Conservation (phyloP, 1,139 yeast genomes). For the Pneumocystis oryctolagi region DNA sequence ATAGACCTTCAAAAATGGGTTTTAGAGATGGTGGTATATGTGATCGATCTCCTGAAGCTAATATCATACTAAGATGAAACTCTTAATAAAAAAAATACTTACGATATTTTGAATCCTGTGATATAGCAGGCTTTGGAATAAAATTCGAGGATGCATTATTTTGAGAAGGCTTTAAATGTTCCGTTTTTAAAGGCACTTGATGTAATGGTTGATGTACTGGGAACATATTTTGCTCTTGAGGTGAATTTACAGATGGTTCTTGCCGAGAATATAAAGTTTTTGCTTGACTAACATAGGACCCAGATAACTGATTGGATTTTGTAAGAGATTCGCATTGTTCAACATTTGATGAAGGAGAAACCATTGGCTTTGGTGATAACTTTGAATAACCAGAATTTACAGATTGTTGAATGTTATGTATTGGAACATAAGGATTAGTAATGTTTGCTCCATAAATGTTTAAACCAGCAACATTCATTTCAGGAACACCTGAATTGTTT, state of each 20-base stretch:
- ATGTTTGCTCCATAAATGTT: not conserved
- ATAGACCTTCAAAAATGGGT: conserved; percentile 46
- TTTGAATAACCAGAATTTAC: conserved; percentile 1
- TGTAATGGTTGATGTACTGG: conserved; percentile 6
- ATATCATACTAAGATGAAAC: not conserved
- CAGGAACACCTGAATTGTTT: not conserved
- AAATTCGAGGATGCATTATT: conserved; percentile 8
- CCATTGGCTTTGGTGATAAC: conserved; percentile 9
- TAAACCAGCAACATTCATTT: not conserved
- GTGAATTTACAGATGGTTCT: conserved; percentile 18
- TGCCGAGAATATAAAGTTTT: conserved; percentile 5
- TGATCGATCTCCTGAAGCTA: conserved; percentile 51
- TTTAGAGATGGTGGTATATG: conserved; percentile 43
- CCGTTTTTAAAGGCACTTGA: not conserved
- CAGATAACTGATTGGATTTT: conserved; percentile 14
- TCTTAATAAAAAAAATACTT: not conserved
- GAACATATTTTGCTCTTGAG: conserved; percentile 21
- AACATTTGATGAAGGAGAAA: conserved; percentile 4
- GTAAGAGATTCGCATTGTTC: conserved; percentile 7
- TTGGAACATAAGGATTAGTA: conserved; percentile 9
- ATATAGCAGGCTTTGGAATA: conserved; percentile 20
- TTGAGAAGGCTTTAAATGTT: not conserved
- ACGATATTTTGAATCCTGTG: conserved; percentile 35
- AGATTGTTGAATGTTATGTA: not conserved
- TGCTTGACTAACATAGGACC: not conserved